A percentile compares a stretch with the other conserved stretches of the same genome.
phyloP scores from a whole-genome alignment of 495 filamentous ascomycete genomes.

The Hypoxylon trugodes region DNA sequence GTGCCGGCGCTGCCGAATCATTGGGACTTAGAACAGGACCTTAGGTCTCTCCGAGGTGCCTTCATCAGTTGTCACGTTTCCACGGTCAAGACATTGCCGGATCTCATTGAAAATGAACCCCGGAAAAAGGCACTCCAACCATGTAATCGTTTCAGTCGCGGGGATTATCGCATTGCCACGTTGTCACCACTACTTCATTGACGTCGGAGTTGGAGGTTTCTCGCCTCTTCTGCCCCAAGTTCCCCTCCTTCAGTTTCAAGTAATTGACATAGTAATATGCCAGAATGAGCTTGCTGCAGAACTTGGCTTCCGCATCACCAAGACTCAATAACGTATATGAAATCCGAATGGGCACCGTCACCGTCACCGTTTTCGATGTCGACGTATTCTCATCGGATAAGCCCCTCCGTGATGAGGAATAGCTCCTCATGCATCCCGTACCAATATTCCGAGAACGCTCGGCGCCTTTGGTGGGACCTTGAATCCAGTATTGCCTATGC shows the following conservation, averaged over 20 bases:
- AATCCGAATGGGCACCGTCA: conserved; percentile 59
- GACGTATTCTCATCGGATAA: conserved; percentile 44
- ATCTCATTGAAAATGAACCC: conserved; percentile 2
- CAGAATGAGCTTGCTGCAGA: conserved; percentile 65
- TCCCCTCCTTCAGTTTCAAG: conserved; percentile 50
- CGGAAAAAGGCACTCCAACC: neutral
- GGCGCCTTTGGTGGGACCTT: neutral
- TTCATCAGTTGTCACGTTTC: neutral
- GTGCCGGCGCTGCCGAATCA: conserved; percentile 6
- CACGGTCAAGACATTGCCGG: conserved; percentile 7
- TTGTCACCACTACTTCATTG: neutral
- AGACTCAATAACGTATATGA: conserved; percentile 65
- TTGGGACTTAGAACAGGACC: conserved; percentile 14
- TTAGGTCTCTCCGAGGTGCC: neutral
- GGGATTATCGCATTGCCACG: conserved; percentile 16
- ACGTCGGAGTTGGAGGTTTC: conserved; percentile 7
- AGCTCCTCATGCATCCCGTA: conserved; percentile 65
- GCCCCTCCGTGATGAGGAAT: conserved; percentile 61
- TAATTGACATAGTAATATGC: conserved; percentile 61
- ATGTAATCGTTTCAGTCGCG: conserved; percentile 1
- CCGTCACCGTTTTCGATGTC: conserved; percentile 59
- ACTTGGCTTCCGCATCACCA: conserved; percentile 60
- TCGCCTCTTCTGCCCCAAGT: neutral
- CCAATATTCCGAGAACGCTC: conserved; percentile 47
- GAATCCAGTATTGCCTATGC: neutral